Percentiles rank a stretch among this genome's conserved stretches.
These are phyloP conservation scores for Bryopsis sp. DNA, from an alignment of 139 green algal genomes.

Conservation along the genomic window DNA sequence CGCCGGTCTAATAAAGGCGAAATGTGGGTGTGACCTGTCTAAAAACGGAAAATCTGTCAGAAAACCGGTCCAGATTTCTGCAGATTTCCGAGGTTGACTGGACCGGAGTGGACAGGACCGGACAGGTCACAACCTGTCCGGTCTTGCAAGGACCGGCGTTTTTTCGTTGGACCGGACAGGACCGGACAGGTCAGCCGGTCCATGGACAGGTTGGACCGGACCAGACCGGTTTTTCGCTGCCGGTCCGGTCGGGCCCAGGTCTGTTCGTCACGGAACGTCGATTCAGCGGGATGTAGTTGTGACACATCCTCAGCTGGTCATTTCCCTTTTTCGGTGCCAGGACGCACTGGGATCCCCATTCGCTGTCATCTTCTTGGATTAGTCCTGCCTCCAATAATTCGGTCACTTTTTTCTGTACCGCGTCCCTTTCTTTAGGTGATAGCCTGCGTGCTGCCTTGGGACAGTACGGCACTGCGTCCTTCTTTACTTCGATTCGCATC, in stretches of 20 bases:
- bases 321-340: background rate
- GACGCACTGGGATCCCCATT: background rate
- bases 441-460: background rate
- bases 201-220: no score
- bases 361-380: background rate
- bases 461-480: background rate
- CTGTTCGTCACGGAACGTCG: background rate
- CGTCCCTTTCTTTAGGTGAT: background rate
- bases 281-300: conserved; percentile 3
- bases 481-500: background rate
- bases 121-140: no score
- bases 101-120: no score
- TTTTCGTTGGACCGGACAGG: no score
- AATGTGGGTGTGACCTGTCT: no score
- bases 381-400: background rate
- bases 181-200: background rate
- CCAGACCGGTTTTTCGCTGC: no score
- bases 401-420: background rate
- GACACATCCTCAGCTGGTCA: conserved; percentile 8
- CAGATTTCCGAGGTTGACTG: no score
- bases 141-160: no score
- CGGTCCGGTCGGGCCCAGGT: no score
- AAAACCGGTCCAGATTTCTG: no score
- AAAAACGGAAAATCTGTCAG: no score
- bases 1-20: no score